A percentile compares a stretch with the other conserved stretches of the same genome.
Evolutionary conservation across 306 rosid genomes (phyloP).

Genomic region (Prunus mira): DNA sequence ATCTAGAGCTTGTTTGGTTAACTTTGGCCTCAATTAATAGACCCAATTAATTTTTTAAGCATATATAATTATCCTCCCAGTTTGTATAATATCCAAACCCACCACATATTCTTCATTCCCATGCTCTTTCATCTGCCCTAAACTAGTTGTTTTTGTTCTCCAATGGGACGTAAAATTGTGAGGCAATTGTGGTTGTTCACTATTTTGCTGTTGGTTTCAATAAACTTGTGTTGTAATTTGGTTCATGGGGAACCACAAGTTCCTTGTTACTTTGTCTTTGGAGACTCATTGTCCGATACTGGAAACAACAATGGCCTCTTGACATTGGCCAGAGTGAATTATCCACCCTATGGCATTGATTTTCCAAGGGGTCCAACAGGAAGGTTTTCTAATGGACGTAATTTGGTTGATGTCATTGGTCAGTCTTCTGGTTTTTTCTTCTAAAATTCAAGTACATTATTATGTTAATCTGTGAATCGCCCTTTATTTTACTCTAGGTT

Average conservation of each 20-base stretch:
- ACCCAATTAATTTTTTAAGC: background rate
- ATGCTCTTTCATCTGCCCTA: too few relatives aligned
- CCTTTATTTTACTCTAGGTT: background rate
- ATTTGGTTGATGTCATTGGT: conserved; percentile 48
- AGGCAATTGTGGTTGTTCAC: background rate
- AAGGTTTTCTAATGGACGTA: conserved; percentile 54
- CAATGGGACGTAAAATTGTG: background rate
- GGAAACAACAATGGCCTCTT: conserved; percentile 52
- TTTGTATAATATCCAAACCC: background rate
- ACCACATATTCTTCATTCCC: background rate
- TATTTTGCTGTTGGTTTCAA: background rate
- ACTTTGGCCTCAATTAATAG: too few relatives aligned
- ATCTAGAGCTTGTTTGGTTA: too few relatives aligned
- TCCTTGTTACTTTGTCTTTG: conserved; percentile 47
- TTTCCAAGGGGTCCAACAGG: conserved; percentile 41
- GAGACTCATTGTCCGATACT: conserved; percentile 46
- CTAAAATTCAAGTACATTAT: background rate
- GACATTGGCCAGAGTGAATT: conserved; percentile 33
- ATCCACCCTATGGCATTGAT: conserved; percentile 61
- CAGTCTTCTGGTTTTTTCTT: background rate
- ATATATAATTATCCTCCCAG: background rate
- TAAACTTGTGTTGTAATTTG: background rate
- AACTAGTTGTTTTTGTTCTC: background rate
- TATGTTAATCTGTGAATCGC: background rate
- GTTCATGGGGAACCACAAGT: conserved; percentile 20